These are phyloP conservation scores for Fusarium sp. DNA, from an alignment of 2,329 filamentous ascomycete species.

Conservation along the genomic window DNA sequence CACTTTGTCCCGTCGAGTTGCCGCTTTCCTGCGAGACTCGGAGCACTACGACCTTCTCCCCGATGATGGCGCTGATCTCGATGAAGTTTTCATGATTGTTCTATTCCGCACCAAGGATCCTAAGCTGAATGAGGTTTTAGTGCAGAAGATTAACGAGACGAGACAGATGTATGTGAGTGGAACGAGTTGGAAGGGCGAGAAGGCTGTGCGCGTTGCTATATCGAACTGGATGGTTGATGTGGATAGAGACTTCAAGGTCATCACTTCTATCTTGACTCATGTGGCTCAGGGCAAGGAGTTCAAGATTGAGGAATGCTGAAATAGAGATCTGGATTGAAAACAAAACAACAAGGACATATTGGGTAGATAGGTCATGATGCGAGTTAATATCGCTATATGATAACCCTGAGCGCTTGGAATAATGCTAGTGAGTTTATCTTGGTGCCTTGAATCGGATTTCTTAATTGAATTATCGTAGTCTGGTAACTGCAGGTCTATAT, in stretches of 20 bases:
- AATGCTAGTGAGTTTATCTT: too few relatives aligned
- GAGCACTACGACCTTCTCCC: slow-evolving; percentile 76
- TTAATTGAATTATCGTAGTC: neutral
- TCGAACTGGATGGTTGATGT: slow-evolving; percentile 85
- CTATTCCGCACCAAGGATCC: slow-evolving; percentile 78
- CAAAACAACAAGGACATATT: neutral
- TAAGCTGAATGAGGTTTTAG: slow-evolving; percentile 72
- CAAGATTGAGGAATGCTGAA: slow-evolving; percentile 37
- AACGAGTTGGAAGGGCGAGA: slow-evolving; percentile 78
- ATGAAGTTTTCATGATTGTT: slow-evolving; percentile 72
- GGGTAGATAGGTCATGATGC: neutral
- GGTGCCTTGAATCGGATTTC: neutral
- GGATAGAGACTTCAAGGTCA: slow-evolving; percentile 72
- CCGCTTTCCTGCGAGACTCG: slow-evolving; percentile 69
- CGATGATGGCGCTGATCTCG: slow-evolving; percentile 55
- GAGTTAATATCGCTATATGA: neutral
- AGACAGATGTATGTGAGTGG: slow-evolving; percentile 85
- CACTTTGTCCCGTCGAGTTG: slow-evolving; percentile 74
- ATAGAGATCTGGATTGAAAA: neutral
- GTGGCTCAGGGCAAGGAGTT: slow-evolving; percentile 54
- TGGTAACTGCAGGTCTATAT: neutral
- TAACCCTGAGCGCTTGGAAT: neutral
- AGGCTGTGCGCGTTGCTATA: slow-evolving; percentile 85
- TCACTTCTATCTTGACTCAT: slow-evolving; percentile 69
- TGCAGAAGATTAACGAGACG: slow-evolving; percentile 76